Conservation (phyloP, 495 filamentous ascomycete species). For the Aspergillus steynii region DNA sequence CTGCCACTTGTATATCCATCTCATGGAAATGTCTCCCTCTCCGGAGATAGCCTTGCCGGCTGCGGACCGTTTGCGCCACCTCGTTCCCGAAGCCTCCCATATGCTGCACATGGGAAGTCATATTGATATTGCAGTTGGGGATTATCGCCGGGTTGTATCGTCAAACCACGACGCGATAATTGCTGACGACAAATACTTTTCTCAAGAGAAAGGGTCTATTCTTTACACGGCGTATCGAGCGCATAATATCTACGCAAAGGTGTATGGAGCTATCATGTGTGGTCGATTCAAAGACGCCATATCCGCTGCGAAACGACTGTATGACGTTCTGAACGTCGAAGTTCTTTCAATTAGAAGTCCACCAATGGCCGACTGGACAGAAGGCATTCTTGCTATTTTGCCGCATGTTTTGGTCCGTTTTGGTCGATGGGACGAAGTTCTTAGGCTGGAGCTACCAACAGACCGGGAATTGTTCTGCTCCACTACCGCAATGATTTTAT, state of each 20-base stretch:
- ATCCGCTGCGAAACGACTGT: slow-evolving; percentile 50
- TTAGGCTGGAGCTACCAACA: slow-evolving; percentile 14
- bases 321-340: slow-evolving; percentile 52
- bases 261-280: slow-evolving; percentile 70
- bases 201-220: slow-evolving; percentile 49
- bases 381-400: slow-evolving; percentile 59
- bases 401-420: slow-evolving; percentile 65
- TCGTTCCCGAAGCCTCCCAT: slow-evolving; percentile 65
- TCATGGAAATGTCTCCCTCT: slow-evolving; percentile 66
- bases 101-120: slow-evolving; percentile 69
- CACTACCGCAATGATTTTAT: slow-evolving; percentile 60
- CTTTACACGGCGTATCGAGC: slow-evolving; percentile 67
- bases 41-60: slow-evolving; percentile 56
- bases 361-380: slow-evolving; percentile 67
- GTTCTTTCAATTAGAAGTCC: slow-evolving; percentile 55
- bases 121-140: slow-evolving; percentile 63
- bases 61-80: slow-evolving; percentile 56
- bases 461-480: slow-evolving; percentile 57
- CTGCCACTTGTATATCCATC: slow-evolving; percentile 66
- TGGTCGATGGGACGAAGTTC: slow-evolving; percentile 60
- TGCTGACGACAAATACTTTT: slow-evolving; percentile 59
- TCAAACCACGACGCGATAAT: slow-evolving; percentile 57
- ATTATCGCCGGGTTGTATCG: slow-evolving; percentile 58
- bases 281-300: slow-evolving; percentile 55
- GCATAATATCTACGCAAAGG: slow-evolving; percentile 63